phyloP scores from a whole-genome alignment of 139 green algal species.

The Closterium sp. region DNA sequence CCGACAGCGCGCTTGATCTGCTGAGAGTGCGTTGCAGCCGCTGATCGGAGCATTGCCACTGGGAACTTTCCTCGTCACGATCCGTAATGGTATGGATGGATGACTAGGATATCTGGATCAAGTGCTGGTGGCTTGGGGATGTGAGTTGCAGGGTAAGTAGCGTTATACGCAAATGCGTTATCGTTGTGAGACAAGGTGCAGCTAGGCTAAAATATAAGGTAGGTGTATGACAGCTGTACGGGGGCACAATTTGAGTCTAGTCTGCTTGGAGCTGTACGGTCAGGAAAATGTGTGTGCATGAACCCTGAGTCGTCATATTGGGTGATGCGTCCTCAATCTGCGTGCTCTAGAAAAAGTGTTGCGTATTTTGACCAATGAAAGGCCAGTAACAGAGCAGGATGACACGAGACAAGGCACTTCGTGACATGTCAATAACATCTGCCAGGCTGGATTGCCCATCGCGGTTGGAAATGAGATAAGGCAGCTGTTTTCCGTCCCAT shows the following conservation, averaged over 20 bases:
- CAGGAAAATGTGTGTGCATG: not conserved
- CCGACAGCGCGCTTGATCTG: not conserved
- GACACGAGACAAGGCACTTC: not conserved
- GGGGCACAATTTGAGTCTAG: not conserved
- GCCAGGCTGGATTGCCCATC: not conserved
- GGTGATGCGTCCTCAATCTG: not conserved
- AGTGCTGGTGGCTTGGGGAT: not conserved
- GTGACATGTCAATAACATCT: not conserved
- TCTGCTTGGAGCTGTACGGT: not conserved
- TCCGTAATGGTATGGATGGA: not conserved
- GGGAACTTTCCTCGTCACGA: not conserved
- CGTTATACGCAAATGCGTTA: not conserved
- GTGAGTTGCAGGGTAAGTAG: not conserved
- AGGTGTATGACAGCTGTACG: not conserved
- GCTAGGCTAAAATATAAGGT: not conserved
- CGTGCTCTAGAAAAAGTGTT: not conserved
- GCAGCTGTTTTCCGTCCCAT: not conserved
- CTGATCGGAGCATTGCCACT: not conserved
- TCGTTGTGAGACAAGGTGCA: not conserved
- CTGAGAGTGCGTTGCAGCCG: not conserved
- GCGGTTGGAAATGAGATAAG: not conserved
- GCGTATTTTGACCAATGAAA: not conserved
- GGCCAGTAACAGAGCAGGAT: not conserved
- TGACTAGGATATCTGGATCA: not conserved
- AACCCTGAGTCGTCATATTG: not conserved